A percentile compares a stretch with the other conserved stretches of the same genome.
These are phyloP conservation scores for Geotrichum macrosporum DNA, from an alignment of 1,139 yeast genomes.

Conservation along the genomic window DNA sequence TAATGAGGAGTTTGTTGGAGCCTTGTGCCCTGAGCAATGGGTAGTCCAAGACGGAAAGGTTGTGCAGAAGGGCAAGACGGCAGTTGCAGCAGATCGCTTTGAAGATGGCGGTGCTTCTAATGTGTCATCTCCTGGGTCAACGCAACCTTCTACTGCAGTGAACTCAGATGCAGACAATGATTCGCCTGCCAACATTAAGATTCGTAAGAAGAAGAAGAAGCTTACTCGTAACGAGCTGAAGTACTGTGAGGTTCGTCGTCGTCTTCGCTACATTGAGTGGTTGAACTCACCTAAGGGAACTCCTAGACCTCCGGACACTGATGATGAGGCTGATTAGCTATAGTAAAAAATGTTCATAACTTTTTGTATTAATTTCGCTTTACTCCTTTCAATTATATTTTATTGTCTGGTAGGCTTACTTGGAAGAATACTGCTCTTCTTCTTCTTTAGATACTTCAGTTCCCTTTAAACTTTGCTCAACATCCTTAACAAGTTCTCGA, in stretches of 20 bases:
- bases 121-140: slow-evolving; percentile 39
- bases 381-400: too few relatives aligned
- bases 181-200: slow-evolving; percentile 94
- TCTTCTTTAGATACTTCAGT: slow-evolving; percentile 51
- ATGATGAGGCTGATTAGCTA: slow-evolving; percentile 75
- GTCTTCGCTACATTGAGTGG: slow-evolving; percentile 93
- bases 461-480: slow-evolving; percentile 49
- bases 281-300: slow-evolving; percentile 95
- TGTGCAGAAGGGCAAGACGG: slow-evolving; percentile 74
- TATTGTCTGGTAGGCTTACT: neutral
- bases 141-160: slow-evolving; percentile 29
- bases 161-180: slow-evolving; percentile 44
- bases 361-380: too few relatives aligned
- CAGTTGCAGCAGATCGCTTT: slow-evolving; percentile 71
- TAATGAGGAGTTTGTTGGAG: slow-evolving; percentile 94
- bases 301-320: slow-evolving; percentile 89
- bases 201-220: slow-evolving; percentile 78
- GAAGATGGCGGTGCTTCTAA: slow-evolving; percentile 62
- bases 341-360: too few relatives aligned
- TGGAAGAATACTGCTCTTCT: slow-evolving; percentile 42
- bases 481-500: slow-evolving; percentile 45
- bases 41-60: slow-evolving; percentile 88
- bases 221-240: slow-evolving; percentile 95
- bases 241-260: slow-evolving; percentile 85
- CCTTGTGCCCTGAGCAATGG: slow-evolving; percentile 98